Conservation (phyloP, 768 basidiomycete species). For the Lentinula boryana region DNA sequence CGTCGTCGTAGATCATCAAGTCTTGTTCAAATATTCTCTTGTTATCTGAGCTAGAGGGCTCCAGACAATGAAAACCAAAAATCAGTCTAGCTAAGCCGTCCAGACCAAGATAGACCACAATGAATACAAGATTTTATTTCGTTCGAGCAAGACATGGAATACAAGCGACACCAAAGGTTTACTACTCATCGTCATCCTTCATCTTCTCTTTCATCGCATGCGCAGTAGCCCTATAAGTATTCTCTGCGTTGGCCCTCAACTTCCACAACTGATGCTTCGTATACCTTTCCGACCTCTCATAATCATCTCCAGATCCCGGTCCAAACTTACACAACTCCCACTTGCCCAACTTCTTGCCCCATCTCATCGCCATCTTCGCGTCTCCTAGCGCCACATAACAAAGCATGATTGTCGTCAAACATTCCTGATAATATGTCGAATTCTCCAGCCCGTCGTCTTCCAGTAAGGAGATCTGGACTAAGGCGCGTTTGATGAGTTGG, state of each 20-base stretch:
- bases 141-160: not conserved
- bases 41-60: not conserved
- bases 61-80: no score
- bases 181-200: not conserved
- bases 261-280: conserved; percentile 2
- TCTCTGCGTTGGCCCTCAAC: not conserved
- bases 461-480: not conserved
- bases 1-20: not conserved
- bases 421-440: not conserved
- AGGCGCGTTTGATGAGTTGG: not conserved
- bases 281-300: not conserved
- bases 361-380: conserved; percentile 1
- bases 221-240: not conserved
- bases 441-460: conserved; percentile 2
- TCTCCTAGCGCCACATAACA: not conserved
- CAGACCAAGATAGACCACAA: no score
- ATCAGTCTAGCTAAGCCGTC: no score
- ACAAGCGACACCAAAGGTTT: not conserved
- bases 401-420: not conserved
- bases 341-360: not conserved
- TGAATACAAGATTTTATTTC: no score
- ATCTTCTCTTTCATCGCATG: not conserved
- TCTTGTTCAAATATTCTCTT: not conserved
- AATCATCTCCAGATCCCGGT: not conserved
- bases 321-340: not conserved